Base-by-base conservation (phyloP, 1,139 yeast species). In the Yamadazyma atlantica region DNA sequence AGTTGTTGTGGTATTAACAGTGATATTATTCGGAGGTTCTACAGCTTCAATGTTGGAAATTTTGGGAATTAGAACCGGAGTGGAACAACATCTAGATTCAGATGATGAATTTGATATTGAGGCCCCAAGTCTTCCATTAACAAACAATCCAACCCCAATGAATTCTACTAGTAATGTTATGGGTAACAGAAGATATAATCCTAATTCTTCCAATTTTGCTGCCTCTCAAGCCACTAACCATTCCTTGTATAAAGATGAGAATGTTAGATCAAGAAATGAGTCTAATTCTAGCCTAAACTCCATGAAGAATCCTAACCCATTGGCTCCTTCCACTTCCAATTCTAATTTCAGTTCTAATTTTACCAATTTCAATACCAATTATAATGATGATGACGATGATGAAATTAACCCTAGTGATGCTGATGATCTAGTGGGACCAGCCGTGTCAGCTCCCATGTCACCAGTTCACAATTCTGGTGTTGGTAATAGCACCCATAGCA, bases 11-110 rank as follows among this genome's bases (percentile, higher is more conserved):
- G 98, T 94, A 23, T 70, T 94, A 32, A 92, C 99, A 0, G 98
- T 94, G 23, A 90, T 94, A 44, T 76, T 94, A 27, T 94, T 94
- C 62, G 99, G 99, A 38, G 98, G 99, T 34, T 94, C 98, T 1
- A 92, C 97, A 0, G 97, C 98, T 1, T 86, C 96, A 33, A 94
- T 94, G 98, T 75, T 94, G 45, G 98, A 94, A 57, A 87, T 92
- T 44, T 69, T 92, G 49, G 95, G 95, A 34, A 94, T 94, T 48
- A 85, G 85, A 48, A 85, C 95, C 1, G 98, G 98, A 0, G 74
- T 86, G 22, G 92, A 84, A 52, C 96, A 87, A 38, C 69, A 69
- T 34, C 58, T 59, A 30, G 92, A 82, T 31, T 80, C 89, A 30
- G 97, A 92, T 59, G 97, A 92, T 55, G 97, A 92, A 58, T 92